Conservation (phyloP, 257 asterid genomes). For the Nicotiana tomentosiformis region DNA sequence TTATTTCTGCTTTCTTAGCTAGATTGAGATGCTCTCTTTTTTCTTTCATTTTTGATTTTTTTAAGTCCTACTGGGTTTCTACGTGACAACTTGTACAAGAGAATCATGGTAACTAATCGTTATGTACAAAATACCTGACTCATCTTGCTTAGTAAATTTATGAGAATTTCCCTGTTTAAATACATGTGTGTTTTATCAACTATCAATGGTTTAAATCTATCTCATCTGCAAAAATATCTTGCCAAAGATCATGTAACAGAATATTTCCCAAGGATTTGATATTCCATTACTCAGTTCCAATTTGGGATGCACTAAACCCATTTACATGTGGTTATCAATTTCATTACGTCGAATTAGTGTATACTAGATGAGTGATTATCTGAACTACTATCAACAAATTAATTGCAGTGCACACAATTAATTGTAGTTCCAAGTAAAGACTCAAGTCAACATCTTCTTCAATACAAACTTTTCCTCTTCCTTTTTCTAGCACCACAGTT, state of each 20-base stretch:
- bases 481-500: too few relatives aligned
- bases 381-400: too few relatives aligned
- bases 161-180: too few relatives aligned
- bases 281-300: neutral
- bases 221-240: neutral
- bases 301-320: neutral
- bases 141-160: too few relatives aligned
- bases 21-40: neutral
- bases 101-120: neutral
- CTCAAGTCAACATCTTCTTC: too few relatives aligned
- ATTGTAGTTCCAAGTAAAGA: too few relatives aligned
- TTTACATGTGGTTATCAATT: neutral
- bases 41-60: too few relatives aligned
- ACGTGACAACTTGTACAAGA: neutral
- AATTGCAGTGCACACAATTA: neutral
- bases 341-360: too few relatives aligned
- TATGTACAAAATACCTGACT: too few relatives aligned
- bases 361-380: neutral
- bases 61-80: neutral
- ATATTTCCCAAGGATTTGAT: neutral
- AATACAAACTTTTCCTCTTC: too few relatives aligned
- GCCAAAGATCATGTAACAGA: neutral
- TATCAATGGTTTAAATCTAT: too few relatives aligned
- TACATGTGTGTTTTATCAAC: too few relatives aligned
- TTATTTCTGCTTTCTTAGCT: neutral